Evolutionary conservation across 306 rosid genomes (phyloP).

Genomic region (Cicer yamashitae): DNA sequence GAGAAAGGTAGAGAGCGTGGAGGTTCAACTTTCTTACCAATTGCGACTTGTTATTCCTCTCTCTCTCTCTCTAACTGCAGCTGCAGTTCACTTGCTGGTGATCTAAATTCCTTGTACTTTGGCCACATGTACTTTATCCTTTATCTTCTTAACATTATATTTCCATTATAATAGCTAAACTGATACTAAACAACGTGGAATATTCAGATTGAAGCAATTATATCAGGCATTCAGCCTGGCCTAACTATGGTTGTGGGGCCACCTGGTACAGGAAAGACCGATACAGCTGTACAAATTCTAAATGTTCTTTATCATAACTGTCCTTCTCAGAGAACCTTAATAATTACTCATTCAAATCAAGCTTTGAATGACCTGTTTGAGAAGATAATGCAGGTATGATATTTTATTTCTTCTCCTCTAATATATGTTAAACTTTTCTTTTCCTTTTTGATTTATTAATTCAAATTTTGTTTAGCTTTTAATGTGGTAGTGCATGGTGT

Average conservation of each 20-base stretch:
- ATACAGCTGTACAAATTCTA: slow-evolving; percentile 96
- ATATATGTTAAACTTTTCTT: not conserved
- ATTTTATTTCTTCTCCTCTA: not conserved
- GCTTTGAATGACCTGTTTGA: slow-evolving; percentile 97
- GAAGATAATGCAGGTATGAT: slow-evolving; percentile 87
- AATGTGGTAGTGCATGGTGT: slow-evolving; percentile 9
- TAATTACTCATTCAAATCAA: slow-evolving; percentile 96
- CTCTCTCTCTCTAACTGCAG: slow-evolving; percentile 15
- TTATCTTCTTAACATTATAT: not conserved
- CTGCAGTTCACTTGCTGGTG: slow-evolving; percentile 13
- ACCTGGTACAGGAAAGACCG: slow-evolving; percentile 99
- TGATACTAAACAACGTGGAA: slow-evolving; percentile 14
- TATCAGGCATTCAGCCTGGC: slow-evolving; percentile 97
- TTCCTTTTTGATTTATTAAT: not conserved
- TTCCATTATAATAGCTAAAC: slow-evolving; percentile 4
- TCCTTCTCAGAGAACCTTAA: slow-evolving; percentile 95
- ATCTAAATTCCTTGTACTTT: slow-evolving; percentile 10
- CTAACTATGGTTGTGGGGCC: slow-evolving; percentile 99
- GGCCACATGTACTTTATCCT: not conserved
- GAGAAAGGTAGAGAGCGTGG: slow-evolving; percentile 3
- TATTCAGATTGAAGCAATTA: slow-evolving; percentile 82
- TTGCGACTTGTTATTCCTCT: not conserved
- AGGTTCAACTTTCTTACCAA: slow-evolving; percentile 7
- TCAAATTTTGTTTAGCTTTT: not conserved
- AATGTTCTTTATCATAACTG: slow-evolving; percentile 98